phyloP scores from a whole-genome alignment of 768 basidiomycete species.

The Coprinopsis marcescibilis region DNA sequence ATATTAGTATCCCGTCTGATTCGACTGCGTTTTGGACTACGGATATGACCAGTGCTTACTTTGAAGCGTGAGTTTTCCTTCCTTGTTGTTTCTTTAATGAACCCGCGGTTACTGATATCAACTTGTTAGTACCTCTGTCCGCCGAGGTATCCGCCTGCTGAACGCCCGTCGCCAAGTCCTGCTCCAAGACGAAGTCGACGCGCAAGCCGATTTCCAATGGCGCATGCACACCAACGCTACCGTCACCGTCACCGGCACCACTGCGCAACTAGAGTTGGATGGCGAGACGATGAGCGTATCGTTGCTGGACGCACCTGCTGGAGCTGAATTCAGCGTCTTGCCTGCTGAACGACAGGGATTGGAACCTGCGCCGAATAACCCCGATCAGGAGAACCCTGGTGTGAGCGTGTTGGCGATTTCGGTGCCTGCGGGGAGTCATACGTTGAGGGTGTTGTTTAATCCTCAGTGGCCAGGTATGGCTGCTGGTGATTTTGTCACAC shows the following conservation, averaged over 20 bases:
- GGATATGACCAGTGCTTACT: conserved; percentile 75
- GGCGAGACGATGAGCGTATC: conserved; percentile 60
- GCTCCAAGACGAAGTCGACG: conserved; percentile 84
- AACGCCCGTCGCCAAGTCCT: conserved; percentile 86
- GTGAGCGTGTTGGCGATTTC: conserved; percentile 77
- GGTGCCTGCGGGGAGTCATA: conserved; percentile 66
- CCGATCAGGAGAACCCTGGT: conserved; percentile 72
- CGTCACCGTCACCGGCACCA: conserved; percentile 45
- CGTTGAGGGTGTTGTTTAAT: conserved; percentile 81
- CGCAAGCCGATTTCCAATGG: conserved; percentile 65
- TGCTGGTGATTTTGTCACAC: conserved; percentile 54
- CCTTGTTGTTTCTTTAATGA: conserved; percentile 1
- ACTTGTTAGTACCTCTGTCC: conserved; percentile 52
- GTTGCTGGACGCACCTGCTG: conserved; percentile 63
- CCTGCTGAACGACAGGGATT: conserved; percentile 48
- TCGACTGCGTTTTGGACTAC: conserved; percentile 82
- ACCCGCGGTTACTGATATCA: conserved; percentile 11
- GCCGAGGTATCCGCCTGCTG: conserved; percentile 79
- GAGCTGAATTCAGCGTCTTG: conserved; percentile 56
- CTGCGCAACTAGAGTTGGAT: conserved; percentile 72
- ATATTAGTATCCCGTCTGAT: conserved; percentile 48
- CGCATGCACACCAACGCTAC: conserved; percentile 97
- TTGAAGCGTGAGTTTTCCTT: conserved; percentile 49
- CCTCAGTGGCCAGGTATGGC: conserved; percentile 85
- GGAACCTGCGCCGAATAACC: conserved; percentile 53